A percentile compares a stretch with the other conserved stretches of the same genome.
Conservation (phyloP, 768 basidiomycete species). For the Mycena indigotica region DNA sequence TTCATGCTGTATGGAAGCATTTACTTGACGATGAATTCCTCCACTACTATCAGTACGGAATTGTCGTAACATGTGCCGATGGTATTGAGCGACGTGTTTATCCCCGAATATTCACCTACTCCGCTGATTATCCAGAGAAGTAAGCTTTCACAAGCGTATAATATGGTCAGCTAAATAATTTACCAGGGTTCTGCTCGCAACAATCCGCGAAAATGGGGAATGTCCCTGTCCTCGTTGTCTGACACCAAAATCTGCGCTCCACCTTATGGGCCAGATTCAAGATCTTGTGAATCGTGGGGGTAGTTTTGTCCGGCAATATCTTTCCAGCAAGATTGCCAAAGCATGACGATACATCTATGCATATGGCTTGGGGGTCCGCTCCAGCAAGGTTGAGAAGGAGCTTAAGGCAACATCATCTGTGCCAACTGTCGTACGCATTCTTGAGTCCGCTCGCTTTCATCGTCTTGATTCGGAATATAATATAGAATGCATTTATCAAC, state of each 20-base stretch:
- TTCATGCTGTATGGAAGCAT: constrained; percentile 35
- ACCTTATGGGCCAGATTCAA: constrained; percentile 27
- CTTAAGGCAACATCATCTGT: constrained; percentile 30
- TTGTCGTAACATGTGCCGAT: constrained; percentile 35
- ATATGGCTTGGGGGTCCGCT: not conserved
- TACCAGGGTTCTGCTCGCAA: constrained; percentile 38
- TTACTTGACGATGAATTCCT: constrained; percentile 30
- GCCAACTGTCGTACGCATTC: constrained; percentile 29
- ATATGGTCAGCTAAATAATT: not conserved
- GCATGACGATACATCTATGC: constrained; percentile 11
- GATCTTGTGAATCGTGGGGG: constrained; percentile 23
- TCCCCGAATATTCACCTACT: constrained; percentile 34
- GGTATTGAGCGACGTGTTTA: constrained; percentile 33
- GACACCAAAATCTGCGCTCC: constrained; percentile 29
- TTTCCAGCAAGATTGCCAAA: constrained; percentile 1
- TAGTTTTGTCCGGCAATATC: not conserved
- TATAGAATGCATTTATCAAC: constrained; percentile 33
- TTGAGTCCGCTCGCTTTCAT: not conserved
- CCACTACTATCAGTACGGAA: constrained; percentile 31
- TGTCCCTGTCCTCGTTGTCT: constrained; percentile 44
- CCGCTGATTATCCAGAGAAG: constrained; percentile 43
- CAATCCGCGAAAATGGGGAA: constrained; percentile 32
- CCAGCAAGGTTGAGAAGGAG: constrained; percentile 20
- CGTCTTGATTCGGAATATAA: not conserved
- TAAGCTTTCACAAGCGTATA: constrained; percentile 20